phyloP scores from a whole-genome alignment of 2,329 filamentous ascomycete species.

The Colletotrichum limetticola region DNA sequence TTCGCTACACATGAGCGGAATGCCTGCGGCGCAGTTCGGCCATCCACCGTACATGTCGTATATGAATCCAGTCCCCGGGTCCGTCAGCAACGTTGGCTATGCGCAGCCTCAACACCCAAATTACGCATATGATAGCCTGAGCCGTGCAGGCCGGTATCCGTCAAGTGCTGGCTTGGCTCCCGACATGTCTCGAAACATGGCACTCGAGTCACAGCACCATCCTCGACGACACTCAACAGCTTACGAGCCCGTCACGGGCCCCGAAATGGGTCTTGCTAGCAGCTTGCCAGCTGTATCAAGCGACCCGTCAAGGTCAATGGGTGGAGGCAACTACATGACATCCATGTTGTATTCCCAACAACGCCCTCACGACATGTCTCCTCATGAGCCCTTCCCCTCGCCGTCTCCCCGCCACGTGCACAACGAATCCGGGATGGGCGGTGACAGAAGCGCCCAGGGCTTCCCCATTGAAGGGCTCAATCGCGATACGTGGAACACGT shows the following conservation, averaged over 20 bases:
- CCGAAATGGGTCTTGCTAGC: constrained; percentile 26
- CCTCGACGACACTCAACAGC: constrained; percentile 29
- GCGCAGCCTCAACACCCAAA: constrained; percentile 10
- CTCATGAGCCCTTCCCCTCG: constrained; percentile 21
- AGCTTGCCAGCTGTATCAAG: constrained; percentile 17
- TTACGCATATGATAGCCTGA: constrained; percentile 21
- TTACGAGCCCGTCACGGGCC: constrained; percentile 21
- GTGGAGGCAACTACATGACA: constrained; percentile 15
- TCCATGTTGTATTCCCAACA: constrained; percentile 28
- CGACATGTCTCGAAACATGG: constrained; percentile 24
- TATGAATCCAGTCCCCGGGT: constrained; percentile 8
- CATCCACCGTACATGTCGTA: constrained; percentile 25
- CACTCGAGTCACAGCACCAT: constrained; percentile 25
- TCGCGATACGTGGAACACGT: constrained; percentile 24
- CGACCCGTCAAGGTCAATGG: constrained; percentile 12
- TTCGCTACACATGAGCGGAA: constrained; percentile 23
- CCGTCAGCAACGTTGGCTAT: constrained; percentile 22
- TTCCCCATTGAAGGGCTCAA: constrained; percentile 15
- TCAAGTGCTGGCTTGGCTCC: constrained; percentile 12
- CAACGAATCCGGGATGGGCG: constrained; percentile 16
- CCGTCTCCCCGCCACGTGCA: constrained; percentile 27
- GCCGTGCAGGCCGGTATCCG: constrained; percentile 12
- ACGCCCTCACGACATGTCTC: constrained; percentile 25
- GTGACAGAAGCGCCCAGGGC: constrained; percentile 13
- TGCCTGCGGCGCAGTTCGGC: constrained; percentile 13